Percentiles rank a stretch among this genome's conserved stretches.
These are phyloP conservation scores for Lichtheimia corymbifera DNA, from an alignment of 371 early-diverging fungal species.

Conservation along the genomic window DNA sequence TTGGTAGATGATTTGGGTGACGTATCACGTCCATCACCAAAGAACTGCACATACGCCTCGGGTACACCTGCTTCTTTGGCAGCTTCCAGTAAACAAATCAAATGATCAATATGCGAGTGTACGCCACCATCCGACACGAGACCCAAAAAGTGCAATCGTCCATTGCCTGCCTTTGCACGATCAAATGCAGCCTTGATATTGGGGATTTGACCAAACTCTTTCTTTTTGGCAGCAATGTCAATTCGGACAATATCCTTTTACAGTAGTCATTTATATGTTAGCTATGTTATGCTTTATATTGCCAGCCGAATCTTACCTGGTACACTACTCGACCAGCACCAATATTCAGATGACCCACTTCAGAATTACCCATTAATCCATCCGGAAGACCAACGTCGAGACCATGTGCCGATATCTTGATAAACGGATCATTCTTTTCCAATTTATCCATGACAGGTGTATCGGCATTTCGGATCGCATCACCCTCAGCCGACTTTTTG, in stretches of 20 bases:
- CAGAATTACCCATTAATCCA: slow-evolving; percentile 99
- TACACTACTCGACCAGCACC: slow-evolving; percentile 99
- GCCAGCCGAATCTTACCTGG: slow-evolving; percentile 66
- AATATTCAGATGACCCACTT: slow-evolving; percentile 99
- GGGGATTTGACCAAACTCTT: slow-evolving; percentile 66
- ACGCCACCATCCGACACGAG: slow-evolving; percentile 99
- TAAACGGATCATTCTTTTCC: slow-evolving; percentile 72
- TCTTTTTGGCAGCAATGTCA: slow-evolving; percentile 85
- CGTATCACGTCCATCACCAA: slow-evolving; percentile 99
- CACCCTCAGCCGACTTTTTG: slow-evolving; percentile 70
- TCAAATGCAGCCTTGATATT: slow-evolving; percentile 84
- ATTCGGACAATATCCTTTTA: slow-evolving; percentile 95
- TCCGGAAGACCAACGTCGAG: slow-evolving; percentile 98
- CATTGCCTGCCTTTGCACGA: slow-evolving; percentile 80
- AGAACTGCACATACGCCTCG: slow-evolving; percentile 93
- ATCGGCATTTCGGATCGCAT: slow-evolving; percentile 90
- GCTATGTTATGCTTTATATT: background rate
- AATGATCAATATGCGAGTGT: slow-evolving; percentile 97
- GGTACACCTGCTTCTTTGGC: slow-evolving; percentile 88
- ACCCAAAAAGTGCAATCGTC: slow-evolving; percentile 95
- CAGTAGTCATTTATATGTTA: no score
- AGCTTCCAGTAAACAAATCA: slow-evolving; percentile 80
- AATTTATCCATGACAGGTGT: slow-evolving; percentile 93
- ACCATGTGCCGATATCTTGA: slow-evolving; percentile 93
- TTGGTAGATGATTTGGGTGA: slow-evolving; percentile 85